Evolutionary conservation across 495 filamentous ascomycete species (phyloP).

Genomic region (Talaromyces trachyspermus): DNA sequence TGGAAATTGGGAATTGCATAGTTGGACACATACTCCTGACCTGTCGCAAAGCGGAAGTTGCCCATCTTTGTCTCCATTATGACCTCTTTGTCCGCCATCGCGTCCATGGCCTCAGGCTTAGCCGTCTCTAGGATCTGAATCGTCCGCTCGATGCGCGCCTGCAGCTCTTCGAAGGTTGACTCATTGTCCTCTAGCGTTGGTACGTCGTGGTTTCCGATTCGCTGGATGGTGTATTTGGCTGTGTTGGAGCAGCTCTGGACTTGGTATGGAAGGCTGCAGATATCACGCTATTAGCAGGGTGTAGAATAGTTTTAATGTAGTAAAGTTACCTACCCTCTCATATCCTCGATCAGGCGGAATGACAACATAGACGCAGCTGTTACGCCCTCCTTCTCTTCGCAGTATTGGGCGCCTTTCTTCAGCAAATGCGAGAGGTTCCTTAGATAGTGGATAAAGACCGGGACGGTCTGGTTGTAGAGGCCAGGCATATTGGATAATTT

Average conservation of each 20-base stretch:
- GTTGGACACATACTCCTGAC: constrained; percentile 22
- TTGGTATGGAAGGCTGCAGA: constrained; percentile 34
- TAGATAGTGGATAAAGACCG: constrained; percentile 15
- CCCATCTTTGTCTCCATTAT: constrained; percentile 17
- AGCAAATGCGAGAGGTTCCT: constrained; percentile 13
- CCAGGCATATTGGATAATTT: background rate
- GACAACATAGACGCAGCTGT: constrained; percentile 5
- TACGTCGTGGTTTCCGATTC: constrained; percentile 20
- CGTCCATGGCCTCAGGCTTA: constrained; percentile 27
- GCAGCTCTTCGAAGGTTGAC: constrained; percentile 32
- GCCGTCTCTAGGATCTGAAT: constrained; percentile 29
- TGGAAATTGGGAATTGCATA: constrained; percentile 47
- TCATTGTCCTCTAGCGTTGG: constrained; percentile 23
- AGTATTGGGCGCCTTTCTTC: constrained; percentile 15
- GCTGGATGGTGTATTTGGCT: constrained; percentile 19
- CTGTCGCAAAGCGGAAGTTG: constrained; percentile 14
- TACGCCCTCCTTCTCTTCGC: constrained; percentile 9
- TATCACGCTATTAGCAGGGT: no score
- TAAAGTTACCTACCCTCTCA: constrained; percentile 2
- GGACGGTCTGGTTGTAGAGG: constrained; percentile 13
- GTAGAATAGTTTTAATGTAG: background rate
- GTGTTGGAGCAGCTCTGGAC: constrained; percentile 26
- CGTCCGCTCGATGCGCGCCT: constrained; percentile 31
- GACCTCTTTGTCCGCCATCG: constrained; percentile 23
- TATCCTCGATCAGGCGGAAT: constrained; percentile 4